phyloP scores from a whole-genome alignment of 345 rosid genomes.

The Moringa oleifera region DNA sequence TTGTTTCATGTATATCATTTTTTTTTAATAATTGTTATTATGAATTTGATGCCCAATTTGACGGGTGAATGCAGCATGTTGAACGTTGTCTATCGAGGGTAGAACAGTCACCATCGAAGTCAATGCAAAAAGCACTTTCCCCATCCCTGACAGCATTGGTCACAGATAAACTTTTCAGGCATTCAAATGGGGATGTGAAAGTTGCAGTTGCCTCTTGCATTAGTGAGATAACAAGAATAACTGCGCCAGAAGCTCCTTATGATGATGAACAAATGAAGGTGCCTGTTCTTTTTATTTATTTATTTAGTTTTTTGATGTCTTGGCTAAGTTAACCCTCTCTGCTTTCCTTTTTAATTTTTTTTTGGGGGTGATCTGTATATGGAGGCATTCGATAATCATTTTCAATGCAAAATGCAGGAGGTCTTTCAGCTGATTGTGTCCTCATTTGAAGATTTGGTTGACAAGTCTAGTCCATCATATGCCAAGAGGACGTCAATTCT shows the following conservation, averaged over 20 bases:
- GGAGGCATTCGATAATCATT: slow-evolving; percentile 5
- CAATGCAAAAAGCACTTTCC: slow-evolving; percentile 67
- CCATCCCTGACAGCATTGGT: slow-evolving; percentile 73
- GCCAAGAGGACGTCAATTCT: slow-evolving; percentile 72
- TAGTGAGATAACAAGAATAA: slow-evolving; percentile 95
- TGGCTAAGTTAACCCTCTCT: background rate
- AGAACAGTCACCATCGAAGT: slow-evolving; percentile 72
- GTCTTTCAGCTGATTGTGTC: slow-evolving; percentile 90
- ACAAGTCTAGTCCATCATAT: slow-evolving; percentile 67
- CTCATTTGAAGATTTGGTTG: slow-evolving; percentile 68
- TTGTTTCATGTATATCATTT: no score
- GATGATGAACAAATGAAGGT: slow-evolving; percentile 94
- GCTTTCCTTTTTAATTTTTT: slow-evolving; percentile 1
- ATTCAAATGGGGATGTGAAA: slow-evolving; percentile 72
- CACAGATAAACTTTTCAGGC: slow-evolving; percentile 51
- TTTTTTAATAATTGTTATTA: no score
- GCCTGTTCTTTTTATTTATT: no score
- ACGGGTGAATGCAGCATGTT: slow-evolving; percentile 43
- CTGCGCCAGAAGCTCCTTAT: slow-evolving; percentile 98
- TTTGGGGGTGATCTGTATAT: background rate
- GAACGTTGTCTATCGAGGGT: slow-evolving; percentile 61
- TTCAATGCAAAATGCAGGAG: no score
- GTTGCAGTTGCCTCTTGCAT: slow-evolving; percentile 93
- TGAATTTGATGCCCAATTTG: background rate
- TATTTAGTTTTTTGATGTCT: background rate